Evolutionary conservation across 768 basidiomycete species (phyloP).

Genomic region (Suillus cothurnatus): DNA sequence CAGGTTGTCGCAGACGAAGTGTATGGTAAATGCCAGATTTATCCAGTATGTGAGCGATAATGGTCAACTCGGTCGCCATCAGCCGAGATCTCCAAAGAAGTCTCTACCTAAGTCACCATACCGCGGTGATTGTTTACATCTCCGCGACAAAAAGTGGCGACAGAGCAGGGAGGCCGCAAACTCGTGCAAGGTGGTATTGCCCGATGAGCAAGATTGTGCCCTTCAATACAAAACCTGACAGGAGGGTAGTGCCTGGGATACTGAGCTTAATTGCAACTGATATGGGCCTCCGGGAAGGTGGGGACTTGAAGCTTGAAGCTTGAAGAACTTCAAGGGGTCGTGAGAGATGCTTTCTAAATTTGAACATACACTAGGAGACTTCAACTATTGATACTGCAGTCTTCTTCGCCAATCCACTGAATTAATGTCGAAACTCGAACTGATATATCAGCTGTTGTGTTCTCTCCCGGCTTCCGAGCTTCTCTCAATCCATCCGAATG

Average conservation of each 20-base stretch:
- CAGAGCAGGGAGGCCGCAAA: conserved; percentile 47
- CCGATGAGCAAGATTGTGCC: conserved; percentile 46
- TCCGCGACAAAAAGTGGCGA: conserved; percentile 51
- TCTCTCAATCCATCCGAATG: conserved; percentile 52
- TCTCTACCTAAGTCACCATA: conserved; percentile 56
- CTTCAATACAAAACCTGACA: conserved; percentile 29
- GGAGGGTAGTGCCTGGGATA: conserved; percentile 16
- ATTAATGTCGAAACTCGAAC: conserved; percentile 6
- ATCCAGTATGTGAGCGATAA: conserved; percentile 58
- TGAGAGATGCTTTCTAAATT: neutral
- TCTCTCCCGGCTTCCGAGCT: conserved; percentile 20
- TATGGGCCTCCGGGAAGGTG: too few species aligned
- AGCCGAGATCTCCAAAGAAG: conserved; percentile 54
- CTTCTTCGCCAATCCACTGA: conserved; percentile 5
- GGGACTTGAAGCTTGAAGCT: too few species aligned
- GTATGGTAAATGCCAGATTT: conserved; percentile 60
- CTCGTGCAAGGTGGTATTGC: conserved; percentile 49
- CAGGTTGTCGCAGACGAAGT: conserved; percentile 53
- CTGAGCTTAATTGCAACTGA: neutral
- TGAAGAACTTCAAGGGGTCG: neutral
- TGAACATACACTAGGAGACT: neutral
- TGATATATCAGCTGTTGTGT: conserved; percentile 7
- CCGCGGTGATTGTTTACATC: too few species aligned
- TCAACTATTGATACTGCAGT: neutral
- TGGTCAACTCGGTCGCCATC: conserved; percentile 59